Conservation (phyloP, 768 basidiomycete species). For the Boletus vinaceobasis region DNA sequence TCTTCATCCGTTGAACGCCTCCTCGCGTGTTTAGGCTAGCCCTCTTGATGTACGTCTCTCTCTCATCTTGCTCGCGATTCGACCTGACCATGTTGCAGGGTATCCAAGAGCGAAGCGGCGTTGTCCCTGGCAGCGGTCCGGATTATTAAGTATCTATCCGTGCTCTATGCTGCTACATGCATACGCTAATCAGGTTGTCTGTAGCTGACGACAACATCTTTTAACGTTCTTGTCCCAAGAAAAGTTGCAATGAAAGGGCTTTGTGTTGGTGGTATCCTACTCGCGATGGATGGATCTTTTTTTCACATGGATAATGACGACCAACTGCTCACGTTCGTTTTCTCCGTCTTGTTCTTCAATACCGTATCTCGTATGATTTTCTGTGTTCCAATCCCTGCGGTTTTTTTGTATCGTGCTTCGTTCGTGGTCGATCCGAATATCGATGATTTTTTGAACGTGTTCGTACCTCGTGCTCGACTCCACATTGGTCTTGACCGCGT, state of each 20-base stretch:
- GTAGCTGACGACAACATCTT: background rate
- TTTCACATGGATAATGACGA: background rate
- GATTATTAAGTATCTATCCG: background rate
- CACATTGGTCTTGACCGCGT: background rate
- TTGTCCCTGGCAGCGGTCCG: background rate
- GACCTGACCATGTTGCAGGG: background rate
- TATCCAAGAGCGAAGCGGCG: background rate
- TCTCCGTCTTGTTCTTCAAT: background rate
- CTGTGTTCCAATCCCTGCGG: background rate
- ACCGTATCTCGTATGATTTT: background rate
- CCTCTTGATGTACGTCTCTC: background rate
- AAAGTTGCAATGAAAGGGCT: background rate
- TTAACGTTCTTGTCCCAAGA: background rate
- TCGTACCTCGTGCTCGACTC: background rate
- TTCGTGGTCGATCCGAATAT: background rate
- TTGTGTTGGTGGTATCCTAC: background rate
- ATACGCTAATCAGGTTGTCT: background rate
- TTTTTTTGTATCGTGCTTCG: background rate
- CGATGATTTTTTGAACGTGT: background rate
- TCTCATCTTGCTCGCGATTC: too few relatives aligned
- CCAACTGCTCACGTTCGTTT: slow-evolving; percentile 6
- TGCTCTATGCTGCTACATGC: too few relatives aligned
- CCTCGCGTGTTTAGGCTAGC: background rate
- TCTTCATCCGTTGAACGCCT: background rate
- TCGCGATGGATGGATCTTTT: background rate